Evolutionary conservation across 108 stramenopile species (phyloP).

Genomic region (Cyclostephanos invisitatus): DNA sequence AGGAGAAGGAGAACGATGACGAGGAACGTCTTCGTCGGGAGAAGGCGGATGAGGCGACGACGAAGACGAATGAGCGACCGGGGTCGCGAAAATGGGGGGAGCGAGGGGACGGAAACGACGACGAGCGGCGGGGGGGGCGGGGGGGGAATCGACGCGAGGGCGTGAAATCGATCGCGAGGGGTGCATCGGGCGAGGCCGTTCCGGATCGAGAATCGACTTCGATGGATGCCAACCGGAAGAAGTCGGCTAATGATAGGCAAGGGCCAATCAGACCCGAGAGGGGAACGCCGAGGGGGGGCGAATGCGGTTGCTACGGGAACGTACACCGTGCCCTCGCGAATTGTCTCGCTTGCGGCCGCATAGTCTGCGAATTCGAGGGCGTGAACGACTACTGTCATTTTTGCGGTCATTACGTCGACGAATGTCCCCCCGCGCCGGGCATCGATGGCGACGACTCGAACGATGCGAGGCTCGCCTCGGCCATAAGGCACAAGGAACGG

Average conservation of each 20-base stretch:
- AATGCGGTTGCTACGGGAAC: slow-evolving; percentile 48
- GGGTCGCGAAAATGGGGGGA: slow-evolving; percentile 7
- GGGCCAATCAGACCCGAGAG: slow-evolving; percentile 22
- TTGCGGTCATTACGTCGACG: slow-evolving; percentile 35
- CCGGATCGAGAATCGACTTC: background rate
- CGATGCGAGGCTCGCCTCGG: slow-evolving; percentile 17
- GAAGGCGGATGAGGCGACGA: slow-evolving; percentile 5
- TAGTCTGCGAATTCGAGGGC: slow-evolving; percentile 40
- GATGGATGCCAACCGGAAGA: background rate
- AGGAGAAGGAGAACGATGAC: slow-evolving; percentile 13
- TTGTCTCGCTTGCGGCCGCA: slow-evolving; percentile 50
- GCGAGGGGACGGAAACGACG: background rate
- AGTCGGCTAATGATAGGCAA: background rate
- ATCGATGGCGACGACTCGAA: background rate
- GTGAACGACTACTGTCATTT: slow-evolving; percentile 47
- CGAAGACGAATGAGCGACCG: background rate
- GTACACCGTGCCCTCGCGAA: slow-evolving; percentile 40
- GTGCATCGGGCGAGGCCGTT: too few relatives aligned
- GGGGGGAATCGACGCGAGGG: too few relatives aligned
- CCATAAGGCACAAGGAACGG: slow-evolving; percentile 47
- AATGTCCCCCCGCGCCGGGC: background rate
- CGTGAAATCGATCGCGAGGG: background rate
- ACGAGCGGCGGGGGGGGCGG: too few relatives aligned
- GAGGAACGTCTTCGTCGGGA: background rate
- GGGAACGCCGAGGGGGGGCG: slow-evolving; percentile 21